Evolutionary conservation across 2,329 filamentous ascomycete species (phyloP).

Genomic region (Xylariaceae sp.): DNA sequence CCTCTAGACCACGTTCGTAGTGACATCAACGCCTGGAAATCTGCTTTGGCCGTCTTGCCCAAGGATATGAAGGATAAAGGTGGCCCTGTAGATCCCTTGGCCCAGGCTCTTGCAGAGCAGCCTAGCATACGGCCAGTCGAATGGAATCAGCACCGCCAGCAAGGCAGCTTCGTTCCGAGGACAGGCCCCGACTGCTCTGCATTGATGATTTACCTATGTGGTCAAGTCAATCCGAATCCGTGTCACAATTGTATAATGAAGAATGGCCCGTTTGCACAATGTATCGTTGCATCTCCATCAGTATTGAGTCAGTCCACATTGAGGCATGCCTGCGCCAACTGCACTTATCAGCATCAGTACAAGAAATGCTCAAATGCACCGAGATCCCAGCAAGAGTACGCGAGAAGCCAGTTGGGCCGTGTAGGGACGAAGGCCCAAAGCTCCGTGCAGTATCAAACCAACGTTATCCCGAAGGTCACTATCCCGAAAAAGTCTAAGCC

Average conservation of each 20-base stretch:
- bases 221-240: constrained; percentile 24
- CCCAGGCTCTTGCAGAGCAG: constrained; percentile 16
- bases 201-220: constrained; percentile 26
- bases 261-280: constrained; percentile 24
- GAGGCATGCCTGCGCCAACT: constrained; percentile 26
- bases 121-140: constrained; percentile 20
- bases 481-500: constrained; percentile 11
- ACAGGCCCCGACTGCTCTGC: constrained; percentile 21
- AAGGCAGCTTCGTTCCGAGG: constrained; percentile 22
- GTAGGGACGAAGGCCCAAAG: too few species aligned
- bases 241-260: constrained; percentile 22
- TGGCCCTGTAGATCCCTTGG: constrained; percentile 17
- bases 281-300: constrained; percentile 20
- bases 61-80: constrained; percentile 12
- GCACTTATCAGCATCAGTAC: constrained; percentile 27
- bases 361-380: constrained; percentile 25
- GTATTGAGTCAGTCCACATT: constrained; percentile 19
- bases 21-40: constrained; percentile 22
- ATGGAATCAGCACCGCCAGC: constrained; percentile 24
- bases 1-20: constrained; percentile 6
- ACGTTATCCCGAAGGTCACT: constrained; percentile 2
- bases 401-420: constrained; percentile 7
- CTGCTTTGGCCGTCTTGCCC: constrained; percentile 16
- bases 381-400: constrained; percentile 18
- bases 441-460: constrained; percentile 1